Base-by-base conservation (phyloP, 257 asterid genomes). In the Nyctanthes arbortristis region DNA sequence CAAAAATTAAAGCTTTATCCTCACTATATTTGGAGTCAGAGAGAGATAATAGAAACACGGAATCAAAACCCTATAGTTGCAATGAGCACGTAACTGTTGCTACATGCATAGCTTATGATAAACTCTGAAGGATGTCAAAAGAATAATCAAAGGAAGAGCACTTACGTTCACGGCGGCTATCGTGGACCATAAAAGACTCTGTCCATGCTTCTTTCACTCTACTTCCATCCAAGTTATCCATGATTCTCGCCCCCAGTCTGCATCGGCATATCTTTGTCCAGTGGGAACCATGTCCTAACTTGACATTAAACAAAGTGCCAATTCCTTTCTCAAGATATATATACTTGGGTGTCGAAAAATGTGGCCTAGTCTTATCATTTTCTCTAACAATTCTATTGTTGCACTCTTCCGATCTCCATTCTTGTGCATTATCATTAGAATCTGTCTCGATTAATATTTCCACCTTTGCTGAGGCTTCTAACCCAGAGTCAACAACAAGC, bases 231-330 rank as follows among this genome's bases (percentile, higher is more conserved):
- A 74, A 66, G 47, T 24, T 64, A 70, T 67, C 69, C 14, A 36
- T 67, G 7, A 74, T 12, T 71, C 81, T 71, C 14, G 80, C 91
- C 63, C 88, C 89, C 8, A 88, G 80, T 71, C 81, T 65, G 83
- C 84, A 83, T 62, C 11, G 28, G 54, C 66, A 74, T 39, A n/a
- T 29, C 77, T 61, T 84, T 73, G 32, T 79, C 87, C 87, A 84
- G 4, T 0, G 34, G 1, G 60, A 0, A 55, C 25, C 78, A 7
- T 85, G 81, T 56, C 76, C 80, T 68, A 87, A 71, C 75, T 76
- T 85, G 59, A 63, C 65, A 65, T 68, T 59, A 16, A n/a, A 22
- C 61, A 83, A 66, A 67, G 22, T 0, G 14, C 78, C 83, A 10
- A 75, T 56, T n/a, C 89, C 95, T 34, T 69, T 61, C 49, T 75